A percentile compares a stretch with the other conserved stretches of the same genome.
phyloP scores from a whole-genome alignment of 495 filamentous ascomycete genomes.

The Lasiosphaeriaceae sp. region DNA sequence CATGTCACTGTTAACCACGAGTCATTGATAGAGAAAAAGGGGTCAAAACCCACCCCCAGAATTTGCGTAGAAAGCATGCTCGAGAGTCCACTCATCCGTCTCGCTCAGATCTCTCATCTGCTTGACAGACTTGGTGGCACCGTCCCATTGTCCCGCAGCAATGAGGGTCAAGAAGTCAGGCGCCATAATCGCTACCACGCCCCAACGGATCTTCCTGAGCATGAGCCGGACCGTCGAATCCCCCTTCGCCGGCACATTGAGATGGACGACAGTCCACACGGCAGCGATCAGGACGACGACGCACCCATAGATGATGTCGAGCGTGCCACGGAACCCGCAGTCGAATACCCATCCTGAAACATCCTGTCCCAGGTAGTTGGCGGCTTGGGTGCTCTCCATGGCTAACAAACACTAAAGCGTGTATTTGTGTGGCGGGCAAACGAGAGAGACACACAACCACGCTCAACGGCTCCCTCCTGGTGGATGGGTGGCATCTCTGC shows the following conservation, averaged over 20 bases:
- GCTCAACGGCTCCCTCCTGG: no score
- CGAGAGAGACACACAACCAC: no score
- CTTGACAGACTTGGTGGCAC: conserved; percentile 12
- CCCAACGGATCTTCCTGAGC: conserved; percentile 13
- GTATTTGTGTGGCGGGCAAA: not conserved
- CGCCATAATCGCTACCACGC: conserved; percentile 8
- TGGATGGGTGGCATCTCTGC: no score
- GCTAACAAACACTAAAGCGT: no score
- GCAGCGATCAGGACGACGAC: conserved; percentile 24
- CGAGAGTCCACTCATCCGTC: conserved; percentile 6
- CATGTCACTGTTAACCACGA: no score
- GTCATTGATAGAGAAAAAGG: no score
- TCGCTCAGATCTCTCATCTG: conserved; percentile 13
- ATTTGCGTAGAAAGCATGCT: conserved; percentile 19
- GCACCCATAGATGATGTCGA: conserved; percentile 23
- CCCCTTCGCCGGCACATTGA: conserved; percentile 15
- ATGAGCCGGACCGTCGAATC: conserved; percentile 11
- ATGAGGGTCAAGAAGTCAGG: conserved; percentile 17
- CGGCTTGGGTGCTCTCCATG: not conserved
- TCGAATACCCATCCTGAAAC: conserved; percentile 4
- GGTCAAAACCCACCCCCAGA: conserved; percentile 3
- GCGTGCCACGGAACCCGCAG: not conserved
- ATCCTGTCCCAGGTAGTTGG: not conserved
- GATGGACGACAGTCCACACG: conserved; percentile 25
- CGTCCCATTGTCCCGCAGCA: conserved; percentile 15